Conservation (phyloP, 116 monocot species). For the Phalaenopsis hybrid region DNA sequence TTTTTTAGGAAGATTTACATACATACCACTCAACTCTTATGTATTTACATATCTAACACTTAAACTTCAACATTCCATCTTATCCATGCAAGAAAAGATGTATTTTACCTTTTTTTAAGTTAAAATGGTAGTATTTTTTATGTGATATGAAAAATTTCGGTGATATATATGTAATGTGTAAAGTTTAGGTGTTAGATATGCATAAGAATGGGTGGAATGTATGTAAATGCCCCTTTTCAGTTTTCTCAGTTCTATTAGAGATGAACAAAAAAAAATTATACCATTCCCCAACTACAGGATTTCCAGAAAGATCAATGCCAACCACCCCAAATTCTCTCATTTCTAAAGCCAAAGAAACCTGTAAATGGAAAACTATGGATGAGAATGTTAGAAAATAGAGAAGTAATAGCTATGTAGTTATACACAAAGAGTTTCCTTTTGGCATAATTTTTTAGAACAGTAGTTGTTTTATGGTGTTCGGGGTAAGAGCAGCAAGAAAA, state of each 20-base stretch:
- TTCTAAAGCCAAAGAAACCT: slow-evolving; percentile 82
- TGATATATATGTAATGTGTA: too few relatives aligned
- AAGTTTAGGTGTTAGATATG: too few relatives aligned
- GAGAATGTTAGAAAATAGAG: not conserved
- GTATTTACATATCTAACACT: too few relatives aligned
- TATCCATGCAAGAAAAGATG: too few relatives aligned
- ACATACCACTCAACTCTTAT: too few relatives aligned
- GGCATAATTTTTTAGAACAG: not conserved
- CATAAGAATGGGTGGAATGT: too few relatives aligned
- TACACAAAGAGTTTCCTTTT: not conserved
- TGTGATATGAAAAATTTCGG: too few relatives aligned
- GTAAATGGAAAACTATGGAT: not conserved
- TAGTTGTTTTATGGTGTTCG: not conserved
- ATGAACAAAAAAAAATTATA: slow-evolving; percentile 12
- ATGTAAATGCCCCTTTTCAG: too few relatives aligned
- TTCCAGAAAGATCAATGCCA: slow-evolving; percentile 94
- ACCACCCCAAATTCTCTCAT: slow-evolving; percentile 73
- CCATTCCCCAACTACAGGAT: slow-evolving; percentile 93
- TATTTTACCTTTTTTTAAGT: too few relatives aligned
- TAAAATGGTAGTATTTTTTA: too few relatives aligned
- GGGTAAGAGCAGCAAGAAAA: not conserved
- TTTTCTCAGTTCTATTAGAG: not conserved
- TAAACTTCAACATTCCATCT: too few relatives aligned
- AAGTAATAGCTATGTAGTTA: not conserved
- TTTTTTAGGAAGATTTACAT: not conserved